Percentiles rank a stretch among this genome's conserved stretches.
These are phyloP conservation scores for Urostyla sp. DNA, from an alignment of 73 alveolate genomes.

Conservation along the genomic window DNA sequence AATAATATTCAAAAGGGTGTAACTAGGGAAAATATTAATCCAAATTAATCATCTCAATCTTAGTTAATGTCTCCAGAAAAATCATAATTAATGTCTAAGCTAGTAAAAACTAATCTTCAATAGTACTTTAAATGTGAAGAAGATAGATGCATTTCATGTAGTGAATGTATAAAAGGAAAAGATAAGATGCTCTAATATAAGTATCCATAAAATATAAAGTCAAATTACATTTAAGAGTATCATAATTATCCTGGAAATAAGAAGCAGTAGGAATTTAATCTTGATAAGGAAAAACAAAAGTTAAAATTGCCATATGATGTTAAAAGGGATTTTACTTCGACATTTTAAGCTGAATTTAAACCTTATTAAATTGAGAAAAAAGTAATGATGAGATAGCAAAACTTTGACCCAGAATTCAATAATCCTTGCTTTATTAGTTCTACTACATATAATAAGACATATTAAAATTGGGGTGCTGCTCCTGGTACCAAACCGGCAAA, in stretches of 20 bases:
- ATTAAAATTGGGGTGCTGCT: slow-evolving; percentile 35
- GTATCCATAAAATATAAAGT: slow-evolving; percentile 13
- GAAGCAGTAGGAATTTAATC: slow-evolving; percentile 10
- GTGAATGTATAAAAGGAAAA: slow-evolving; percentile 33
- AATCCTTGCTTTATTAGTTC: slow-evolving; percentile 44
- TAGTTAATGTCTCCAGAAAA: not conserved
- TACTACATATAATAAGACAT: slow-evolving; percentile 28
- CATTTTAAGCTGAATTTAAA: slow-evolving; percentile 19
- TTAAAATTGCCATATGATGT: slow-evolving; percentile 33
- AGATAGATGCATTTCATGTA: slow-evolving; percentile 27
- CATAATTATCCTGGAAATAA: slow-evolving; percentile 7
- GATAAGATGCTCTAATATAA: slow-evolving; percentile 18
- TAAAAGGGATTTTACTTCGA: slow-evolving; percentile 24
- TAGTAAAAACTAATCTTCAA: not conserved
- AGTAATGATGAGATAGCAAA: slow-evolving; percentile 1
- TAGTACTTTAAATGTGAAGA: slow-evolving; percentile 9
- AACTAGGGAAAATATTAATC: not conserved
- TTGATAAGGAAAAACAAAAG: slow-evolving; percentile 22
- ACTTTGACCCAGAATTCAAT: slow-evolving; percentile 1
- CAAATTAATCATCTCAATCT: not conserved
- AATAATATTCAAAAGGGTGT: not conserved
- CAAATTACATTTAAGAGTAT: slow-evolving; percentile 13
- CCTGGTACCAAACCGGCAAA: slow-evolving; percentile 23
- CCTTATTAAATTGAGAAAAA: slow-evolving; percentile 16
- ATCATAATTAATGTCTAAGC: not conserved